Evolutionary conservation across 2,329 filamentous ascomycete species (phyloP).

Genomic region (Colletotrichum orbiculare): DNA sequence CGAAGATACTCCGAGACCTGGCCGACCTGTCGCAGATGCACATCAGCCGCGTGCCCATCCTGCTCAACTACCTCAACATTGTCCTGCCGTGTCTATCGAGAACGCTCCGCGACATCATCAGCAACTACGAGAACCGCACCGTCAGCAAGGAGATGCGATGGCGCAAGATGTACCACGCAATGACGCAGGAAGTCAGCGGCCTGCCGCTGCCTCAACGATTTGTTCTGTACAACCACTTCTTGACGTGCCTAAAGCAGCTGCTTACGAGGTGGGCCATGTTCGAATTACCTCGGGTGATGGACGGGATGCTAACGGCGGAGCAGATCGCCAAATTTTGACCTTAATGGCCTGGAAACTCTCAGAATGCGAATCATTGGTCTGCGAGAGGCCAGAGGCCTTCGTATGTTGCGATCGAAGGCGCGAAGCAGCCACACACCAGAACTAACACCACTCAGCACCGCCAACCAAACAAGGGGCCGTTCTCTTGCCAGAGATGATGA

Average conservation of each 20-base stretch:
- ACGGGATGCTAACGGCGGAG: not conserved
- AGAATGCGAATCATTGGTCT: constrained; percentile 61
- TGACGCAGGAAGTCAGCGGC: constrained; percentile 64
- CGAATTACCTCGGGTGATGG: not conserved
- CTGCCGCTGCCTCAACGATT: constrained; percentile 65
- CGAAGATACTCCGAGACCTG: constrained; percentile 62
- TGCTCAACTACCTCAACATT: constrained; percentile 66
- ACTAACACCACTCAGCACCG: constrained; percentile 43
- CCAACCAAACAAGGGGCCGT: constrained; percentile 49
- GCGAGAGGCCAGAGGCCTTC: constrained; percentile 63
- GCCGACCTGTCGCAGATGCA: constrained; percentile 66
- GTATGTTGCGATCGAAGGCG: constrained; percentile 47
- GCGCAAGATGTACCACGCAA: constrained; percentile 67
- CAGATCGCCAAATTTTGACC: constrained; percentile 65
- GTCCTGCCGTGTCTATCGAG: constrained; percentile 66
- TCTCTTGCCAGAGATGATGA: constrained; percentile 47
- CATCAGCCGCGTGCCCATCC: constrained; percentile 58
- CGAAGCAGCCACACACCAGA: too few relatives aligned
- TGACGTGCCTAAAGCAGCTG: constrained; percentile 61
- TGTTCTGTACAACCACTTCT: constrained; percentile 65
- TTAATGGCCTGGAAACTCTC: constrained; percentile 63
- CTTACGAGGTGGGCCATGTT: constrained; percentile 57
- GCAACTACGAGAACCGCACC: constrained; percentile 61
- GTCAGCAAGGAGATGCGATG: constrained; percentile 62
- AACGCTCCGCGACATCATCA: constrained; percentile 64